Conservation (phyloP, 148 eudicot species). For the Nyssa sinensis region DNA sequence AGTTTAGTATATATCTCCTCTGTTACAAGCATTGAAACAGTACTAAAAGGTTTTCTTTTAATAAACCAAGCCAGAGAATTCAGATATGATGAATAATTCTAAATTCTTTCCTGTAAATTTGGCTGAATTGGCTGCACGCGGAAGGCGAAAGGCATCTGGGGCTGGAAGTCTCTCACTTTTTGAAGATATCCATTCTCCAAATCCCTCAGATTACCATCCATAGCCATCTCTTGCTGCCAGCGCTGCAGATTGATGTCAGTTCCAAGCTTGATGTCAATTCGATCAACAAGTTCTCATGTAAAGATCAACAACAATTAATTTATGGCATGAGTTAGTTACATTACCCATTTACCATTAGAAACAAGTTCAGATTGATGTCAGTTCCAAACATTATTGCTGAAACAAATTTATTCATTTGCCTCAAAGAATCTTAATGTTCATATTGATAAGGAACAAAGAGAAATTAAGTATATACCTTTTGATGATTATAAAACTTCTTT, state of each 20-base stretch:
- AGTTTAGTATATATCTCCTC: not conserved
- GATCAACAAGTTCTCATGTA: too few relatives aligned
- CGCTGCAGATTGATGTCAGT: too few relatives aligned
- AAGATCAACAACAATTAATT: not conserved
- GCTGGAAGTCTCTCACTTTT: conserved; percentile 17
- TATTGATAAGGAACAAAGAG: not conserved
- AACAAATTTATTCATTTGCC: not conserved
- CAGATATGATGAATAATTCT: not conserved
- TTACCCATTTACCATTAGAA: not conserved
- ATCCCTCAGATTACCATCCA: conserved; percentile 22
- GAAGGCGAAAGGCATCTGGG: conserved; percentile 27
- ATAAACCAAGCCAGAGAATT: not conserved
- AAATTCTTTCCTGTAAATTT: conserved; percentile 33
- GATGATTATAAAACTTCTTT: too few relatives aligned
- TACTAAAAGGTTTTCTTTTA: too few relatives aligned
- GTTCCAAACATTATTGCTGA: not conserved
- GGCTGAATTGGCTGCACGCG: conserved; percentile 39
- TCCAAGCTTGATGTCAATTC: too few relatives aligned
- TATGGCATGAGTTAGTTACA: not conserved
- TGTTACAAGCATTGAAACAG: too few relatives aligned
- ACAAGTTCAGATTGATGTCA: not conserved
- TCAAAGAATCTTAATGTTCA: not conserved
- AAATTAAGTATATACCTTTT: too few relatives aligned
- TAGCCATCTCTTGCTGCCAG: conserved; percentile 16
- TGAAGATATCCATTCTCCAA: conserved; percentile 25